phyloP scores from a whole-genome alignment of 2,329 filamentous ascomycete species.

The Plenodomus tracheiphilus region DNA sequence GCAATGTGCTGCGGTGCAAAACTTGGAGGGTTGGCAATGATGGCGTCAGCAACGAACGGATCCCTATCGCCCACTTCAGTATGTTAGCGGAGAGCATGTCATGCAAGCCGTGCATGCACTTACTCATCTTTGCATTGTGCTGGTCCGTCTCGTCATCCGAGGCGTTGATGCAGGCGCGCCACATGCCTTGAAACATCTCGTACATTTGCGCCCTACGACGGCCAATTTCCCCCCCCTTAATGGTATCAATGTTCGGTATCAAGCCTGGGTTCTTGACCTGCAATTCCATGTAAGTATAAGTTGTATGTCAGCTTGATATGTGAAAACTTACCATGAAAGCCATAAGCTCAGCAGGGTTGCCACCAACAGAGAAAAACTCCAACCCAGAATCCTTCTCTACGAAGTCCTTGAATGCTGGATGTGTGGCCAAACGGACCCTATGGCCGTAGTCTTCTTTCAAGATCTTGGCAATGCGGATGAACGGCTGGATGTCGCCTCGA shows the following conservation, averaged over 20 bases:
- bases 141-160: conserved; percentile 69
- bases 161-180: conserved; percentile 74
- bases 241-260: conserved; percentile 72
- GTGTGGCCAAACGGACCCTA: conserved; percentile 76
- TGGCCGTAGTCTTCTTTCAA: conserved; percentile 73
- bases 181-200: conserved; percentile 83
- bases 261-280: conserved; percentile 70
- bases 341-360: conserved; percentile 80
- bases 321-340: conserved; percentile 70
- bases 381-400: conserved; percentile 71
- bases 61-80: conserved; percentile 57
- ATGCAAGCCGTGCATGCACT: conserved; percentile 8
- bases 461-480: conserved; percentile 73
- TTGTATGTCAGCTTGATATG: neutral
- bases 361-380: conserved; percentile 80
- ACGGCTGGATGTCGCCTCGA: conserved; percentile 79
- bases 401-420: conserved; percentile 76
- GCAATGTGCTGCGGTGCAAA: conserved; percentile 77
- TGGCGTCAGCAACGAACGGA: conserved; percentile 82
- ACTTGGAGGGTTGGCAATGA: conserved; percentile 78
- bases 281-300: neutral
- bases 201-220: conserved; percentile 70
- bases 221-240: conserved; percentile 74
- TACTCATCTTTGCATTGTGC: conserved; percentile 62
- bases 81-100: conserved; percentile 7